Evolutionary conservation across 306 rosid genomes (phyloP).

Genomic region (Luffa acutangula): DNA sequence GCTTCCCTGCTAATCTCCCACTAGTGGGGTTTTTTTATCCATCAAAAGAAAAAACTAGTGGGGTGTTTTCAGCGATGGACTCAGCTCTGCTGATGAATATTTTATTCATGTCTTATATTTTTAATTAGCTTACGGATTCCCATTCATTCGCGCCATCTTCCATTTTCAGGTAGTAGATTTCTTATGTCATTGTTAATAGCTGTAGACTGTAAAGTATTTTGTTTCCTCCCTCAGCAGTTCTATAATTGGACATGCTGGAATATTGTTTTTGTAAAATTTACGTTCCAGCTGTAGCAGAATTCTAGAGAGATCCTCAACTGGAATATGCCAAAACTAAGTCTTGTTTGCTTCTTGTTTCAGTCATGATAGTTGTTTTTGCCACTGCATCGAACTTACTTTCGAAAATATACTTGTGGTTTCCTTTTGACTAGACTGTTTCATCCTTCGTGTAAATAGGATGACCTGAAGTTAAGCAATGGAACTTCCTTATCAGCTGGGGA

Average conservation of each 20-base stretch:
- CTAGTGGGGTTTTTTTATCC: not conserved
- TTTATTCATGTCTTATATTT: not conserved
- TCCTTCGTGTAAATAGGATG: slow-evolving; percentile 36
- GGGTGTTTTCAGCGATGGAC: not conserved
- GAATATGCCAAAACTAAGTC: not conserved
- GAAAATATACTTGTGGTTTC: not conserved
- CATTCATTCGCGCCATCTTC: not conserved
- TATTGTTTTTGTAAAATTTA: not conserved
- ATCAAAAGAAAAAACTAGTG: not conserved
- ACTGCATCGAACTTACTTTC: not conserved
- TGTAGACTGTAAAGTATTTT: not conserved
- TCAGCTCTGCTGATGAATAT: not conserved
- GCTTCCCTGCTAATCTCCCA: not conserved
- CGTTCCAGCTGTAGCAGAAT: not conserved
- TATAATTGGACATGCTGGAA: not conserved
- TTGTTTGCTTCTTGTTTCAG: not conserved
- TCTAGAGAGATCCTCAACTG: not conserved
- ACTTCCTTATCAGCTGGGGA: slow-evolving; percentile 65
- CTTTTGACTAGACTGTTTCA: not conserved
- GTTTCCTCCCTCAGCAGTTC: not conserved
- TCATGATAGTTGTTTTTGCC: not conserved
- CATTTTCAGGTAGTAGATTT: not conserved
- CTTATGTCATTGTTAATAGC: not conserved
- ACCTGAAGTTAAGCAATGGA: slow-evolving; percentile 41
- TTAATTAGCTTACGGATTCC: not conserved